A percentile compares a stretch with the other conserved stretches of the same genome.
Conservation (phyloP, 1,139 yeast genomes). For the Sugiyamaella grinbergsii region DNA sequence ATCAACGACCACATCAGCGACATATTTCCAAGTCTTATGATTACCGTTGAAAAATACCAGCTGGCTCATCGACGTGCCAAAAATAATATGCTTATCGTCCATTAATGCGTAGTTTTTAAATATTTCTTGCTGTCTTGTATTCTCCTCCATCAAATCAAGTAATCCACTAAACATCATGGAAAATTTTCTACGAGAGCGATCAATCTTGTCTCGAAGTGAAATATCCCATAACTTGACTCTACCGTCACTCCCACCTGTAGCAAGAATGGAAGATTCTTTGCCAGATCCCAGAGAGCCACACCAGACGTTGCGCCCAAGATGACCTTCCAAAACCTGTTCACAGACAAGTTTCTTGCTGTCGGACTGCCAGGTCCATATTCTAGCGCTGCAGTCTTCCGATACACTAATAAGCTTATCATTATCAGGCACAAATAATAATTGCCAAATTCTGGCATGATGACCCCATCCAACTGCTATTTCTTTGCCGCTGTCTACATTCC, state of each 20-base stretch:
- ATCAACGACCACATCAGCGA: constrained; percentile 44
- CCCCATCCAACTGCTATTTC: constrained; percentile 89
- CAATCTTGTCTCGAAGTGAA: constrained; percentile 34
- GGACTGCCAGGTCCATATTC: constrained; percentile 59
- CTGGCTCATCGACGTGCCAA: constrained; percentile 66
- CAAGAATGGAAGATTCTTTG: constrained; percentile 51
- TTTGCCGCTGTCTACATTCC: constrained; percentile 58
- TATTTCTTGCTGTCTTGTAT: constrained; percentile 50
- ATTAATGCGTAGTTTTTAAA: constrained; percentile 62
- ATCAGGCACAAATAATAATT: constrained; percentile 55
- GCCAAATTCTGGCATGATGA: constrained; percentile 93
- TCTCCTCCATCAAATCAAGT: not conserved
- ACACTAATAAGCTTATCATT: constrained; percentile 55
- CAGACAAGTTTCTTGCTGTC: constrained; percentile 44
- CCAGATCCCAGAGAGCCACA: constrained; percentile 56
- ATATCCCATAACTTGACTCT: constrained; percentile 66
- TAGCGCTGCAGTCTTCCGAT: constrained; percentile 89
- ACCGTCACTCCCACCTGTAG: constrained; percentile 87
- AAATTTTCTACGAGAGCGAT: constrained; percentile 38
- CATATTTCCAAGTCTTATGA: constrained; percentile 41
- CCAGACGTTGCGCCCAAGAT: constrained; percentile 89
- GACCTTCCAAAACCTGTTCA: constrained; percentile 60
- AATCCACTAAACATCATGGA: constrained; percentile 36
- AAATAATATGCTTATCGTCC: constrained; percentile 48
- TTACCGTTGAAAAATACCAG: constrained; percentile 19